Conservation (phyloP, 768 basidiomycete species). For the Collybia mongolica region DNA sequence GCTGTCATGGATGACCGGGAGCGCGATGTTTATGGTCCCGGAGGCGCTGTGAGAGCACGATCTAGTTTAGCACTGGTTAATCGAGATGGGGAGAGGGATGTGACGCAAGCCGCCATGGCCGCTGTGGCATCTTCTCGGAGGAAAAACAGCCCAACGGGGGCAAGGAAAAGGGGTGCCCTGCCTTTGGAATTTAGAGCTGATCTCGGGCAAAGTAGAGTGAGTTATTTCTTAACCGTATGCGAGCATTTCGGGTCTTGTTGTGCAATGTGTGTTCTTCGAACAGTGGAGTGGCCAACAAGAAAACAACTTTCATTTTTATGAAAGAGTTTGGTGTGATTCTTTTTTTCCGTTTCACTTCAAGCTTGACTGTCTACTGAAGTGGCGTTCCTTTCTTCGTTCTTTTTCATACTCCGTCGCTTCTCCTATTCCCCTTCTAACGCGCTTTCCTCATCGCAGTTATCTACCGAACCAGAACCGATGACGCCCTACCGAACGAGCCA, state of each 20-base stretch:
- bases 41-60: neutral
- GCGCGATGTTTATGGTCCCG: neutral
- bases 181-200: slow-evolving; percentile 37
- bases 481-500: neutral
- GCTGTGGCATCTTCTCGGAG: slow-evolving; percentile 57
- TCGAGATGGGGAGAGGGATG: slow-evolving; percentile 10
- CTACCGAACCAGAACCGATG: slow-evolving; percentile 2
- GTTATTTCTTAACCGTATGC: neutral
- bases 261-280: too few species aligned
- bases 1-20: neutral
- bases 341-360: neutral
- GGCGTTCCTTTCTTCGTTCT: neutral
- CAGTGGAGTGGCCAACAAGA: too few species aligned
- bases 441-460: neutral
- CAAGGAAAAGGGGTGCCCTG: slow-evolving; percentile 38
- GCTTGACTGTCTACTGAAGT: neutral
- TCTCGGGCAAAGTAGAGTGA: slow-evolving; percentile 6
- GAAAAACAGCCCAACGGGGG: slow-evolving; percentile 37
- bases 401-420: neutral
- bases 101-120: slow-evolving; percentile 13
- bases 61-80: neutral
- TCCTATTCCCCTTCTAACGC: neutral
- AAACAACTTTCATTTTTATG: too few species aligned
- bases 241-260: too few species aligned
- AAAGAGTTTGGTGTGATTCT: slow-evolving; percentile 4